phyloP scores from a whole-genome alignment of 2,329 filamentous ascomycete genomes.

The Zymoseptoria passerinii region DNA sequence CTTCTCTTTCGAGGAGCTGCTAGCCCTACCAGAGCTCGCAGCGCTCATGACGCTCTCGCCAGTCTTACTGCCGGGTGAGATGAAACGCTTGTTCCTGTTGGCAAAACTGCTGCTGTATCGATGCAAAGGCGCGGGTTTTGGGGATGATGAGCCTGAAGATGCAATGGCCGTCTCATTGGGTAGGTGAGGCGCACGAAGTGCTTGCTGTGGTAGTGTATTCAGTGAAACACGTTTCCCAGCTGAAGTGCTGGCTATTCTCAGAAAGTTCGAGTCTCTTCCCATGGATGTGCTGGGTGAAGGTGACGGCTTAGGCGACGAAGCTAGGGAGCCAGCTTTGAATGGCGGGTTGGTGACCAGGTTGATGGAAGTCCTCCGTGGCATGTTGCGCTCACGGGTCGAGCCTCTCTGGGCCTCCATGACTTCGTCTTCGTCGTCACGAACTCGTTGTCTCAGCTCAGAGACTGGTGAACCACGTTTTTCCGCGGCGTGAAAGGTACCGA shows the following conservation, averaged over 20 bases:
- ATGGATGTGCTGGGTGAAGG: constrained; percentile 45
- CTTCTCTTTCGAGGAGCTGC: constrained; percentile 54
- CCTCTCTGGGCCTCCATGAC: constrained; percentile 4
- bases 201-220: constrained; percentile 67
- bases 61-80: constrained; percentile 60
- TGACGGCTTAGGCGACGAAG: constrained; percentile 40
- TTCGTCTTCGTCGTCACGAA: constrained; percentile 15
- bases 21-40: constrained; percentile 71
- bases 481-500: constrained; percentile 26
- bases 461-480: constrained; percentile 25
- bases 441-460: constrained; percentile 22
- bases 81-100: constrained; percentile 68
- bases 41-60: constrained; percentile 70
- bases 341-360: constrained; percentile 85
- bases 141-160: constrained; percentile 64
- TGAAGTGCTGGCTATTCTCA: constrained; percentile 12
- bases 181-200: constrained; percentile 57
- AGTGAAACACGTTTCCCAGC: constrained; percentile 57
- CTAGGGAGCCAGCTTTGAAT: constrained; percentile 89
- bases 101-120: constrained; percentile 93
- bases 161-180: constrained; percentile 54
- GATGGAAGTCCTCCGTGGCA: constrained; percentile 33
- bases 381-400: constrained; percentile 3
- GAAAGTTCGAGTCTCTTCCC: constrained; percentile 10
- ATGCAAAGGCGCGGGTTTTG: constrained; percentile 67